These are phyloP conservation scores for Davidsoniella virescens DNA, from an alignment of 2,329 filamentous ascomycete species.

Conservation along the genomic window DNA sequence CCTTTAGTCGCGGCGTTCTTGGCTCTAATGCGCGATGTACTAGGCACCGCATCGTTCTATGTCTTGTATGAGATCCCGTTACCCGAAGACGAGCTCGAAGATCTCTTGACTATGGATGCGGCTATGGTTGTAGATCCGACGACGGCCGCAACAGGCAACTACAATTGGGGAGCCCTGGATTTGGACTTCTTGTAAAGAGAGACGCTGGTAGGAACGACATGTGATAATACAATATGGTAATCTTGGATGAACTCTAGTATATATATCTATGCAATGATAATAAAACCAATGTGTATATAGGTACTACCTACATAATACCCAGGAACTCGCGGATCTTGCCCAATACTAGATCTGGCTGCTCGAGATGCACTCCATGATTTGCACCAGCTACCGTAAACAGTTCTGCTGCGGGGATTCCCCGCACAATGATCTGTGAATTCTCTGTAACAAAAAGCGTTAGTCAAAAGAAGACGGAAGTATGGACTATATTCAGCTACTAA, in stretches of 20 bases:
- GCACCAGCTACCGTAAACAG: slow-evolving; percentile 19
- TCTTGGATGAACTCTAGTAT: neutral
- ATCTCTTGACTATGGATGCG: neutral
- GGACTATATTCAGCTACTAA: slow-evolving; percentile 16
- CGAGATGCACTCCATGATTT: slow-evolving; percentile 23
- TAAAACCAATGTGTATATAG: too few relatives aligned
- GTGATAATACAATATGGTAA: neutral
- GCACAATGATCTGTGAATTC: neutral
- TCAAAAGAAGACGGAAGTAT: neutral
- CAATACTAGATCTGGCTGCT: slow-evolving; percentile 20
- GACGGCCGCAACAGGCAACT: neutral
- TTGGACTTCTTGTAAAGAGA: slow-evolving; percentile 1
- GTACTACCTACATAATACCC: too few relatives aligned
- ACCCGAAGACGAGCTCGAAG: neutral
- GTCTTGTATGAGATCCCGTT: slow-evolving; percentile 1
- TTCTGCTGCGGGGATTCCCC: slow-evolving; percentile 17
- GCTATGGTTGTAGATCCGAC: neutral
- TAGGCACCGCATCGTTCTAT: slow-evolving; percentile 20
- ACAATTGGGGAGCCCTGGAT: slow-evolving; percentile 1
- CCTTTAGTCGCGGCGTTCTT: slow-evolving; percentile 15
- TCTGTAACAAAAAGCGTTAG: neutral
- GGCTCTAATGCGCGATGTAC: slow-evolving; percentile 19
- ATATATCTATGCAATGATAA: neutral
- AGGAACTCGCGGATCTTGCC: slow-evolving; percentile 16
- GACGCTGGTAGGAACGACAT: neutral